Evolutionary conservation across 768 basidiomycete species (phyloP), one percentile per base, ranked within the genome.

Genomic region (Mycena amicta): DNA sequence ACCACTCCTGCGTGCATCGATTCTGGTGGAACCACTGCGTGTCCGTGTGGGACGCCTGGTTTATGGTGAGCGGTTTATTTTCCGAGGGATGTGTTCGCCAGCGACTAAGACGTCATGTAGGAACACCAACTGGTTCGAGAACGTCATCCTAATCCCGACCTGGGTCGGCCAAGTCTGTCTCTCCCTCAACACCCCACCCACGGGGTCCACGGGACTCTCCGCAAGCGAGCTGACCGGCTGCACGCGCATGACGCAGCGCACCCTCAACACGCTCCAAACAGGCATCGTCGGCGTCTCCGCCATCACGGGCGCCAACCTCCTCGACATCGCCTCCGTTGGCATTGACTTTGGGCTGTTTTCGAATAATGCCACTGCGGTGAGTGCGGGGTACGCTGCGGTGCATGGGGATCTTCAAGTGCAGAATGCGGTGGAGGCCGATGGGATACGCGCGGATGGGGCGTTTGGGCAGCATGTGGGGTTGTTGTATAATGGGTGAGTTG

Each of bases 41-140:
- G 83, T 62, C 80, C 82, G 3, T 85, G 84, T 60, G 74, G 72
- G 12, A 80, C 79, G 2, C 75, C 78, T 0, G 80, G 69, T 23
- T 61, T 74, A 25, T 73, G 70, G 70, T 69, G 51, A 30, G 52
- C 41, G 47, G 30, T 39, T 52, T 16, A 25, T n/a, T 31, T 55
- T 43, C 30, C 50, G 26, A 16, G 8, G 5, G 22, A 13, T 5
- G 31, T 39, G 4, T 33, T 43, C 25, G 67, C 46, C 50, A 43
- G 72, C 43, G 20, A 40, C 4, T 18, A 39, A 43, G 6, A 49
- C 5, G 12, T 26, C 37, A 11, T 18, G 33, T 1, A 76, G 82
- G 81, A 85, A 85, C 59, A 75, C 76, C 0, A 84, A 84, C 61
- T 84, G 83, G 83, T 82, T 73, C 64, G 75, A 74, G 5, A 83